These are phyloP conservation scores for Phaffomyces thermotolerans DNA, from an alignment of 805 yeast genomes.

Conservation along the genomic window DNA sequence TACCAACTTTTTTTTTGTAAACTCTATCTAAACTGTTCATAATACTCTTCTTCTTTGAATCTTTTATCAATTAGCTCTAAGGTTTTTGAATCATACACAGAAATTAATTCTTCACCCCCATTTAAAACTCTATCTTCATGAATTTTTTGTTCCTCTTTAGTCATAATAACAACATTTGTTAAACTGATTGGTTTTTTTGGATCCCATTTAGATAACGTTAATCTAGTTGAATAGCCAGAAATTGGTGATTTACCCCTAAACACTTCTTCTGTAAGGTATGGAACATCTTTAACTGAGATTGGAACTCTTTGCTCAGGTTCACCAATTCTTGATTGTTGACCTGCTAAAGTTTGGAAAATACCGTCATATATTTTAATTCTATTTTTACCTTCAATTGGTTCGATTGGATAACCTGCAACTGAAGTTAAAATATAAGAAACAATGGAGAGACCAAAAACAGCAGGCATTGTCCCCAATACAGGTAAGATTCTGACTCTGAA, in stretches of 20 bases:
- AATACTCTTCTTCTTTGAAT: slow-evolving; percentile 69
- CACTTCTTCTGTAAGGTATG: slow-evolving; percentile 83
- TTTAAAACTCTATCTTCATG: slow-evolving; percentile 74
- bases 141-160: slow-evolving; percentile 73
- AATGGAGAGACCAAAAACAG: slow-evolving; percentile 85
- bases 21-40: slow-evolving; percentile 44
- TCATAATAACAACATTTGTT: slow-evolving; percentile 81
- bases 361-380: slow-evolving; percentile 81
- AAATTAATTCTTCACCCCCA: slow-evolving; percentile 56
- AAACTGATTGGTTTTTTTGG: slow-evolving; percentile 53
- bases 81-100: slow-evolving; percentile 57
- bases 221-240: slow-evolving; percentile 71
- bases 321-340: slow-evolving; percentile 78
- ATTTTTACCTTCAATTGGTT: slow-evolving; percentile 86
- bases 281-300: slow-evolving; percentile 62
- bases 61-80: slow-evolving; percentile 52
- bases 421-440: slow-evolving; percentile 77
- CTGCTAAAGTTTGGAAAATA: slow-evolving; percentile 74
- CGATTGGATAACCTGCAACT: slow-evolving; percentile 83
- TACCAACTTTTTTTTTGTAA: not conserved
- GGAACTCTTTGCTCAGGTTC: slow-evolving; percentile 70
- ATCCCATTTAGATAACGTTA: slow-evolving; percentile 83
- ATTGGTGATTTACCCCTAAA: slow-evolving; percentile 89
- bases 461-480: slow-evolving; percentile 95
- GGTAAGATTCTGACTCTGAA: slow-evolving; percentile 94